Evolutionary conservation across 2,329 filamentous ascomycete genomes (phyloP).

Genomic region (Colletotrichum sp.): DNA sequence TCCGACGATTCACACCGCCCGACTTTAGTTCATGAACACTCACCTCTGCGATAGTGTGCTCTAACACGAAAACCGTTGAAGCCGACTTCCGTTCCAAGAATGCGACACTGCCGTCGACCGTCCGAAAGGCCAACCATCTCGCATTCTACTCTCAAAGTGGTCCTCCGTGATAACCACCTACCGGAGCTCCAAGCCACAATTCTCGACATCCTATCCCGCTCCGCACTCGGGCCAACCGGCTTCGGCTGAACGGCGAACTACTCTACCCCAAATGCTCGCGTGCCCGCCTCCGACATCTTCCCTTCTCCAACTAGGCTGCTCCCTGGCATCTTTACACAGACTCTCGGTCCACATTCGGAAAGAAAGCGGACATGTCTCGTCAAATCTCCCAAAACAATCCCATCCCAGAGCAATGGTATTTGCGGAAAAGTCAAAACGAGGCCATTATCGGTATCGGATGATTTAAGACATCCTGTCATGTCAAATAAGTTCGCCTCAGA

Average conservation of each 20-base stretch:
- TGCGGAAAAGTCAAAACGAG: neutral
- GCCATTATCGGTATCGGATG: neutral
- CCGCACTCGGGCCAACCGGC: neutral
- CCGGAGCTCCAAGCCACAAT: neutral
- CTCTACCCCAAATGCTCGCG: neutral
- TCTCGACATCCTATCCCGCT: neutral
- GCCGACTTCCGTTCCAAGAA: neutral
- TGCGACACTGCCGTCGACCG: neutral
- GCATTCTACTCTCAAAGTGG: neutral
- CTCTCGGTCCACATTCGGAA: neutral
- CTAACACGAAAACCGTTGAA: neutral
- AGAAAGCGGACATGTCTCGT: conserved; percentile 2
- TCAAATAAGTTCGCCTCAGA: neutral
- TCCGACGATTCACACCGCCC: neutral
- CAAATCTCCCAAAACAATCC: neutral
- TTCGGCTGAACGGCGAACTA: neutral
- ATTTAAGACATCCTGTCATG: neutral
- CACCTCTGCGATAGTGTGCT: neutral
- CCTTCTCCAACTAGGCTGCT: neutral
- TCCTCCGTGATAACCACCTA: neutral
- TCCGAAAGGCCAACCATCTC: neutral
- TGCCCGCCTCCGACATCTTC: neutral
- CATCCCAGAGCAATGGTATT: neutral
- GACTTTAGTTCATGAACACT: neutral
- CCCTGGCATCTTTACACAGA: neutral